Evolutionary conservation across 2,329 filamentous ascomycete species (phyloP), one percentile per base, ranked within the genome.

Genomic region (Ophiostoma quercus): DNA sequence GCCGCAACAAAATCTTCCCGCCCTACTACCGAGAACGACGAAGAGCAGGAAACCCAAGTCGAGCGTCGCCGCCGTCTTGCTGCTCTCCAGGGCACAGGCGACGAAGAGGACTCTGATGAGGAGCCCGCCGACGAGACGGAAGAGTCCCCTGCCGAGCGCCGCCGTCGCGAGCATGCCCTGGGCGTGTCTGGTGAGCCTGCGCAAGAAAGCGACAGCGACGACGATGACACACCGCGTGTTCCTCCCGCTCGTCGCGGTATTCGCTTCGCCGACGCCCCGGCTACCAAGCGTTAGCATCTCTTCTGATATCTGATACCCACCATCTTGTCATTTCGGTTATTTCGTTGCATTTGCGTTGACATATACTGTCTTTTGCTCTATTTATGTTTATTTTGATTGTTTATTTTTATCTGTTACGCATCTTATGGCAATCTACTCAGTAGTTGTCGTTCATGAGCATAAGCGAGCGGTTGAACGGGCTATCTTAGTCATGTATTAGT

Each of bases 71-170:
- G 91, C 16, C 85, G 91, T 69, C 81, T 91, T 66, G 84, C 84
- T 12, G 85, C 81, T 0, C 78, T 86, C 6, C 76, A 81, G 54
- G 79, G 81, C 72, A 73, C 81, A 16, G 79, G 79, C 39, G 80
- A 82, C 6, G 80, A 57, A 11, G 43, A 79, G 1, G 80, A 79
- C 22, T 76, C 75, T 4, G 43, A 67, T 2, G n/a, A 22, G 19
- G 32, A 67, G 4, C 25, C 11, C 19, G 32, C 2, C 16, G 66
- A 29, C 3, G 69, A 66, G 14, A 60, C 22, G 2, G 66, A 80
- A 43, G 91, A 94, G 79, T 93, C 90, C 0, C 88, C 90, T 0
- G 91, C 91, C 0, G 92, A 94, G 78, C 83, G 89, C 70, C 84
- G 90, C 57, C 83, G 92, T 68, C 85, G 92, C 74, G 87, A 92